Conservation (phyloP, 176 grass and related monocot genomes). For the Elymus sibiricus region DNA sequence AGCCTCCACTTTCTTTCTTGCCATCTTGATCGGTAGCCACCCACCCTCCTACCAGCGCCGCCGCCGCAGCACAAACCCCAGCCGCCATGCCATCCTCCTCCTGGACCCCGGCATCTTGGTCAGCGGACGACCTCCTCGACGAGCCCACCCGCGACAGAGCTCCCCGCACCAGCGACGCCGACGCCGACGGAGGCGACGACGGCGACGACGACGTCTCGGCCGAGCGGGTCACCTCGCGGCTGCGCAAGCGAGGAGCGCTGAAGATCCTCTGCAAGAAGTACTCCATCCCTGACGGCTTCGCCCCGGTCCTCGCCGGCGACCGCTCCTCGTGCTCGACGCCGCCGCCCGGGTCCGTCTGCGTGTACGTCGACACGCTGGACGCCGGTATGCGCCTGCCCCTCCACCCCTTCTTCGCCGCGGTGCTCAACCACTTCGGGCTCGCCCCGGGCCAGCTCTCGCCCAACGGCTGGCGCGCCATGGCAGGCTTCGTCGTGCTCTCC, state of each 20-base stretch:
- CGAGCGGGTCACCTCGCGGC: neutral
- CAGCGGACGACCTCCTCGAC: neutral
- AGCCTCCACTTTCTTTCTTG: neutral
- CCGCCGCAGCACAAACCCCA: neutral
- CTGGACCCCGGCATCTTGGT: neutral
- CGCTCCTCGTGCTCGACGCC: neutral
- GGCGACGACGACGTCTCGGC: neutral
- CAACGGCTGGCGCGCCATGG: neutral
- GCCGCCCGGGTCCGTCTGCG: neutral
- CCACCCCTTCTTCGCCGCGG: neutral
- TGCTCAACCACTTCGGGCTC: neutral
- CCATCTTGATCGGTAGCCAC: neutral
- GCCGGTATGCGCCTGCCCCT: neutral
- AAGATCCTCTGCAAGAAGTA: neutral
- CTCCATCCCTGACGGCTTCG: neutral
- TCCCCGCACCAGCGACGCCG: neutral
- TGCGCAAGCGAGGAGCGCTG: neutral
- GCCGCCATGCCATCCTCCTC: neutral
- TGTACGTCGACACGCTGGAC: neutral
- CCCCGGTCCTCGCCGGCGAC: neutral
- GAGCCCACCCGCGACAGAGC: neutral
- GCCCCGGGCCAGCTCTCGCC: neutral
- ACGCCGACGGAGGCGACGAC: neutral
- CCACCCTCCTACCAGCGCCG: neutral
- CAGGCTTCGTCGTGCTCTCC: neutral